Conservation (phyloP, 345 rosid species). For the Eucalyptus lansdowneana region DNA sequence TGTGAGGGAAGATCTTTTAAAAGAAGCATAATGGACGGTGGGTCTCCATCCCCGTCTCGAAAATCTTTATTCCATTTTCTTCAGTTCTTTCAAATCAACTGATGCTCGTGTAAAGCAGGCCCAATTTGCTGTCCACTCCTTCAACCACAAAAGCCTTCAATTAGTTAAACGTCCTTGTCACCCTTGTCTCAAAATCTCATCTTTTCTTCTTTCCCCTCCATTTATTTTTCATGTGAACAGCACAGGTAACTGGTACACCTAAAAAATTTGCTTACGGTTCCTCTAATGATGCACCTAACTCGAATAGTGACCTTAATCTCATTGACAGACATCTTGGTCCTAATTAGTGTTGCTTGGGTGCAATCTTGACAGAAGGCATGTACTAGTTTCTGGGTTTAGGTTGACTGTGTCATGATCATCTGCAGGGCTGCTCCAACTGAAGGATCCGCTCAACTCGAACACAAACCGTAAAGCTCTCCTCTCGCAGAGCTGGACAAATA, state of each 20-base stretch:
- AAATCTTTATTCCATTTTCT: not conserved
- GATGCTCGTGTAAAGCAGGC: not conserved
- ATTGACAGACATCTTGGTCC: not conserved
- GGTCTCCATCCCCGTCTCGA: constrained; percentile 1
- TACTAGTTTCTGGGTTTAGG: not conserved
- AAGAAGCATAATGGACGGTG: not conserved
- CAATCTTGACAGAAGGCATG: not conserved
- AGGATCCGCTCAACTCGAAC: constrained; percentile 9
- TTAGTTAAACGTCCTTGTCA: constrained; percentile 3
- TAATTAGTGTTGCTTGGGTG: not conserved
- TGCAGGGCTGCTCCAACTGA: constrained; percentile 51
- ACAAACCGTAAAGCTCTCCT: constrained; percentile 10
- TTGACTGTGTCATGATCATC: not conserved
- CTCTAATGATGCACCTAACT: not conserved
- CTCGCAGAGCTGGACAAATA: constrained; percentile 20
- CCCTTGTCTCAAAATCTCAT: not conserved
- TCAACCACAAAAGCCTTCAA: not conserved
- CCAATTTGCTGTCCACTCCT: not conserved
- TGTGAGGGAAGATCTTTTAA: not conserved
- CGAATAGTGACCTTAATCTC: not conserved
- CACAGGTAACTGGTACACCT: not conserved
- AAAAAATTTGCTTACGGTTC: not conserved
- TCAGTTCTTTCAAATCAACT: not conserved
- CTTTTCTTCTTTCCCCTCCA: not conserved
- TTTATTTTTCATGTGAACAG: not conserved